Conservation (phyloP, 176 grass and related monocot species). For the Triticum aestivum region IWGSC_CS_RefSeq_v2.1 NC_057796.1:458684189-458684688, state of each 20-base stretch:
- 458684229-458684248: background rate
- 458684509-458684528: constrained; percentile 47
- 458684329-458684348: constrained; percentile 24
- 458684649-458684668: background rate
- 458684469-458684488: constrained; percentile 64
- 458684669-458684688: background rate
- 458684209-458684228: background rate
- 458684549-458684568: constrained; percentile 31
- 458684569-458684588: background rate
- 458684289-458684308: too few relatives aligned
- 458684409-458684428: constrained; percentile 12
- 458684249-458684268: background rate
- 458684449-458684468: constrained; percentile 72
- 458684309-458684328: background rate
- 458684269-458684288: background rate
- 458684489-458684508: constrained; percentile 47
- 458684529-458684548: constrained; percentile 30
- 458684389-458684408: constrained; percentile 56
- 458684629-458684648: background rate
- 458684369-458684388: constrained; percentile 47
- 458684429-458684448: constrained; percentile 61
- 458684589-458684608: background rate
- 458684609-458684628: background rate
- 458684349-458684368: constrained; percentile 35
- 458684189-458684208: background rate